These are phyloP conservation scores for Neurospora crassa DNA, from an alignment of 2,329 filamentous ascomycete species.

Conservation along the genomic window DNA sequence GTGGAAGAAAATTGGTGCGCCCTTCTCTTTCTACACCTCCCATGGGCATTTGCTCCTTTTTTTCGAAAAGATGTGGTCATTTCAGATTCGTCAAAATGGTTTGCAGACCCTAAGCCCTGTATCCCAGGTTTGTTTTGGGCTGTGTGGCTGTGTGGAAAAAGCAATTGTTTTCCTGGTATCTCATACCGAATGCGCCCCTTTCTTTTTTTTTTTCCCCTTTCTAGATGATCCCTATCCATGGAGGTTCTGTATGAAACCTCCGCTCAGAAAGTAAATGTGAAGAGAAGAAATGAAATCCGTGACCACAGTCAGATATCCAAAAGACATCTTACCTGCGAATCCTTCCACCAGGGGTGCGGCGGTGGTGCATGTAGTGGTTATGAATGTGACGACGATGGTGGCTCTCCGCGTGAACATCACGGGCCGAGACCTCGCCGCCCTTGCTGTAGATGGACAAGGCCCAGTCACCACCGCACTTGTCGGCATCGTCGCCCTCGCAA, in stretches of 20 bases:
- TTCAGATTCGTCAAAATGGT: constrained; percentile 2
- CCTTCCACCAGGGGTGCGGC: constrained; percentile 12
- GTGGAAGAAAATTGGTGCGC: not conserved
- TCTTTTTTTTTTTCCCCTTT: not conserved
- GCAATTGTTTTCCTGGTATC: not conserved
- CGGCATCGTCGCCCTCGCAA: constrained; percentile 37
- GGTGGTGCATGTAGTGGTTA: constrained; percentile 27
- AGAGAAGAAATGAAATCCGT: not conserved
- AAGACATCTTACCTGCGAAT: constrained; percentile 4
- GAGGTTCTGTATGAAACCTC: not conserved
- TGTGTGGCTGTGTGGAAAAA: not conserved
- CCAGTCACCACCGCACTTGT: constrained; percentile 42
- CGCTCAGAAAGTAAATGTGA: not conserved
- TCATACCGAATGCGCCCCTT: not conserved
- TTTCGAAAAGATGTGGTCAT: not conserved
- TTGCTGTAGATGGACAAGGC: constrained; percentile 35
- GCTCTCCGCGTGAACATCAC: constrained; percentile 8
- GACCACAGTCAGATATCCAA: no score
- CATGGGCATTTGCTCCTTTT: not conserved
- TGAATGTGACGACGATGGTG: constrained; percentile 28
- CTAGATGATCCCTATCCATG: not conserved
- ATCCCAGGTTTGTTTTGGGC: not conserved
- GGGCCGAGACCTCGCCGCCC: constrained; percentile 21
- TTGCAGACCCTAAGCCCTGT: not conserved
- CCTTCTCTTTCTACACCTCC: not conserved